These are phyloP conservation scores for Fusarium beomiforme DNA, from an alignment of 2,329 filamentous ascomycete genomes.

Conservation along the genomic window DNA sequence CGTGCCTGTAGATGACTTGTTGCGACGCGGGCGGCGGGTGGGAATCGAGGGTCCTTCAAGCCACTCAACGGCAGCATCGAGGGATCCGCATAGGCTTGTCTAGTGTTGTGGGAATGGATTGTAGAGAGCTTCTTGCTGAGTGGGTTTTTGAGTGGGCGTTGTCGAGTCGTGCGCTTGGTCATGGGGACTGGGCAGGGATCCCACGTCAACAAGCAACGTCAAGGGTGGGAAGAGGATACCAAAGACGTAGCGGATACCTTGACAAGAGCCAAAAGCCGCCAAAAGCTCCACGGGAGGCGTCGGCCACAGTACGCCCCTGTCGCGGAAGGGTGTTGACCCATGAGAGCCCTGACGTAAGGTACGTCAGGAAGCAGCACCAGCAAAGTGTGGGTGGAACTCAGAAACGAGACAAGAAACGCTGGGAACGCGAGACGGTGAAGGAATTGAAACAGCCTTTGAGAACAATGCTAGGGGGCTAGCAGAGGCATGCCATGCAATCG, in stretches of 20 bases:
- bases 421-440: conserved; percentile 46
- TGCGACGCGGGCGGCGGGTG: conserved; percentile 33
- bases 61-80: conserved; percentile 46
- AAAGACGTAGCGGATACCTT: conserved; percentile 40
- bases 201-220: conserved; percentile 43
- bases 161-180: conserved; percentile 40
- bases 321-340: conserved; percentile 42
- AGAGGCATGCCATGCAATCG: conserved; percentile 28
- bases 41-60: conserved; percentile 41
- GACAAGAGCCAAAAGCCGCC: conserved; percentile 34
- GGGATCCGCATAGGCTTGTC: conserved; percentile 42
- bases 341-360: conserved; percentile 46
- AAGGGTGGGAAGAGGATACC: conserved; percentile 31
- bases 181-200: conserved; percentile 39
- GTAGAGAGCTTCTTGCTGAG: conserved; percentile 35
- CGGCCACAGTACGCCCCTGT: conserved; percentile 40
- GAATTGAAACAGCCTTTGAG: conserved; percentile 44
- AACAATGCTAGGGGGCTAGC: conserved; percentile 32
- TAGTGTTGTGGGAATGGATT: conserved; percentile 43
- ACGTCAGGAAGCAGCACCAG: conserved; percentile 38
- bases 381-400: conserved; percentile 40
- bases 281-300: conserved; percentile 42
- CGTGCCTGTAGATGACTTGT: conserved; percentile 35
- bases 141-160: conserved; percentile 30
- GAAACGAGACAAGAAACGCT: conserved; percentile 42